These are phyloP conservation scores for Tricholomella constricta DNA, from an alignment of 768 basidiomycete genomes.

Conservation along the genomic window DNA sequence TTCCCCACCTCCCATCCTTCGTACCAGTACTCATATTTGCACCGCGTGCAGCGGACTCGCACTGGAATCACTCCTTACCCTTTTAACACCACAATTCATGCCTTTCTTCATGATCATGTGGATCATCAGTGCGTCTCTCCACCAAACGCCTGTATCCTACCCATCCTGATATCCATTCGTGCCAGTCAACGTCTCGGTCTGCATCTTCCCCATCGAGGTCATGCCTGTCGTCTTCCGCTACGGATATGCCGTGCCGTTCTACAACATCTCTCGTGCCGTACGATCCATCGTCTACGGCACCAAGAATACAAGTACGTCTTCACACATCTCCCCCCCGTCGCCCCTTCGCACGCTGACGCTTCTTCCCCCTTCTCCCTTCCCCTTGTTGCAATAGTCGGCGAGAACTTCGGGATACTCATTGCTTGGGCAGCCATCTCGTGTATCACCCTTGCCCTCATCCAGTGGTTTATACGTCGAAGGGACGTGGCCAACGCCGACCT, in stretches of 20 bases:
- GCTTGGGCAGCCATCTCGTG: conserved; percentile 27
- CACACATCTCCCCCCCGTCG: conserved; percentile 20
- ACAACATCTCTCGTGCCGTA: conserved; percentile 51
- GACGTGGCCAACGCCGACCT: background rate
- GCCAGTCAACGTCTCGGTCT: conserved; percentile 59
- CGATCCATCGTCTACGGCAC: conserved; percentile 55
- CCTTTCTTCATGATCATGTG: conserved; percentile 64
- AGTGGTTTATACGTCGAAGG: conserved; percentile 19
- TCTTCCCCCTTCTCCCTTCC: too few relatives aligned
- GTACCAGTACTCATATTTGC: background rate
- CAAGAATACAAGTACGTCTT: conserved; percentile 52
- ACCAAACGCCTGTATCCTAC: too few relatives aligned
- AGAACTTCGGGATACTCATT: conserved; percentile 53
- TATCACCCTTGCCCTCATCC: conserved; percentile 21
- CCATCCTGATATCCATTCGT: too few relatives aligned
- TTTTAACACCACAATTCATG: conserved; percentile 53
- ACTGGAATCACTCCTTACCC: conserved; percentile 57
- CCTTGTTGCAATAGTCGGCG: conserved; percentile 43
- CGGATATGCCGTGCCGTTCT: conserved; percentile 59
- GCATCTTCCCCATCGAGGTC: conserved; percentile 50
- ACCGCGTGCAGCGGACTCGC: conserved; percentile 53
- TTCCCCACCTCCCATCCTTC: background rate
- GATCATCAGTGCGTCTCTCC: conserved; percentile 51
- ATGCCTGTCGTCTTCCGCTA: conserved; percentile 50
- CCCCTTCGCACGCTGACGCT: background rate